Evolutionary conservation across 805 yeast species (phyloP).

Genomic region (Candida namnaoensis): DNA sequence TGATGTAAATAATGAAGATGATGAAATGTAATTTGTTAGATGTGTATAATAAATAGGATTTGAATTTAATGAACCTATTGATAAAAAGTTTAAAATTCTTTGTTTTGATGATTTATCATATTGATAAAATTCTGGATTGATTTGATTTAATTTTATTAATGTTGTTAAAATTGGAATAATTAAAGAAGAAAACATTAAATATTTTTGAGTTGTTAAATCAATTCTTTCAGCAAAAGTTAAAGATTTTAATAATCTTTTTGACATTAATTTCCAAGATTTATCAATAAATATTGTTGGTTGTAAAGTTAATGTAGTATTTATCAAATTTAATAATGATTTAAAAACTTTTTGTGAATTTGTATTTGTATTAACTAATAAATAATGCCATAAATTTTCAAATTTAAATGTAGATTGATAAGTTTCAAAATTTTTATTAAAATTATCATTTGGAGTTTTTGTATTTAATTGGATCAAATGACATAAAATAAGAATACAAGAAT

Average conservation of each 20-base stretch:
- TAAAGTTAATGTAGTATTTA: slow-evolving; percentile 21
- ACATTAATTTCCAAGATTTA: slow-evolving; percentile 21
- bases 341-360: slow-evolving; percentile 32
- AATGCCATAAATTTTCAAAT: slow-evolving; percentile 37
- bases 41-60: slow-evolving; percentile 37
- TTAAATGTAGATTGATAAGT: slow-evolving; percentile 26
- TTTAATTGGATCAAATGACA: slow-evolving; percentile 20
- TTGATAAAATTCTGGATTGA: slow-evolving; percentile 46
- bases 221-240: slow-evolving; percentile 19
- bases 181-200: slow-evolving; percentile 34
- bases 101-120: slow-evolving; percentile 38
- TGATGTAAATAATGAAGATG: slow-evolving; percentile 6
- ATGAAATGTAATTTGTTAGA: slow-evolving; percentile 13
- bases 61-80: slow-evolving; percentile 46
- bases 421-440: slow-evolving; percentile 12
- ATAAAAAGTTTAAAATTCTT: slow-evolving; percentile 36
- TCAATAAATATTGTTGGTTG: slow-evolving; percentile 12
- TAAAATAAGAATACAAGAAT: slow-evolving; percentile 41
- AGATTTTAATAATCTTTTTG: slow-evolving; percentile 24
- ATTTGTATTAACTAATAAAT: slow-evolving; percentile 22
- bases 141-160: slow-evolving; percentile 31
- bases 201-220: slow-evolving; percentile 21
- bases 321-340: slow-evolving; percentile 29
- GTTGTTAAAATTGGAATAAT: slow-evolving; percentile 42
- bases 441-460: slow-evolving; percentile 9